Base-by-base conservation (phyloP, 2,329 filamentous ascomycete species). In the Sclerotinia glacialis region DNA sequence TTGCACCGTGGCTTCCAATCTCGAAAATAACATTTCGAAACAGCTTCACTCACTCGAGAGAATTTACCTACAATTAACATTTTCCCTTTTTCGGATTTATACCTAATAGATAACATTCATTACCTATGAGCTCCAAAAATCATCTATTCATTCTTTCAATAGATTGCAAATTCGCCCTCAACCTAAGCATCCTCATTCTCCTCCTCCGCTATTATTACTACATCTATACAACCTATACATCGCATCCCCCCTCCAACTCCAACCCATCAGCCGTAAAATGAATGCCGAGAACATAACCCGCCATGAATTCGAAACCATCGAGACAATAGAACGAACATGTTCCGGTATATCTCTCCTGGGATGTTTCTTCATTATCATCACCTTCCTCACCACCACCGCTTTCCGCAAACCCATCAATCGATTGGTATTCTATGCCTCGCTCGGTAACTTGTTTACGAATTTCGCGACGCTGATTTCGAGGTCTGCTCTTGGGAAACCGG, bases 331-430 rank as follows among this genome's bases (percentile, higher is more conserved):
- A 44, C 40, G 63, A 50, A 26, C 79, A 46, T 81, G 81, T 68
- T 85, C 83, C 3, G 76, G 80, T 8, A 71, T 86, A 54, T 86
- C 84, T 2, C 74, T 86, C 2, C 40, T 82, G 4, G 83, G 83
- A 26, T 82, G 83, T 11, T 73, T 79, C 34, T 80, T 86, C 72
- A 83, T 86, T 65, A 78, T 86, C 62, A 70, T 77, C 42, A 86
- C 83, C 9, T 86, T 85, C 68, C 69, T 81, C 8, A 70, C 72
- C 11, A 83, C 81, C 23, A 74, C 75, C 0, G 78, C 78, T 31
- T 86, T 86, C 70, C 81, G 83, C 64, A 85, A 85, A 68, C 83
- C 84, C 9, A 85, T 86, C 73, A 86, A 86, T 69, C 79, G 85
- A 28, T 78, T 87, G 1, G 81, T 86, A 14, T 86, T 86, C 74